A percentile compares a stretch with the other conserved stretches of the same genome.
Evolutionary conservation across 371 early-diverging fungal genomes (phyloP).

Genomic region (Capillidium heterosporum): DNA sequence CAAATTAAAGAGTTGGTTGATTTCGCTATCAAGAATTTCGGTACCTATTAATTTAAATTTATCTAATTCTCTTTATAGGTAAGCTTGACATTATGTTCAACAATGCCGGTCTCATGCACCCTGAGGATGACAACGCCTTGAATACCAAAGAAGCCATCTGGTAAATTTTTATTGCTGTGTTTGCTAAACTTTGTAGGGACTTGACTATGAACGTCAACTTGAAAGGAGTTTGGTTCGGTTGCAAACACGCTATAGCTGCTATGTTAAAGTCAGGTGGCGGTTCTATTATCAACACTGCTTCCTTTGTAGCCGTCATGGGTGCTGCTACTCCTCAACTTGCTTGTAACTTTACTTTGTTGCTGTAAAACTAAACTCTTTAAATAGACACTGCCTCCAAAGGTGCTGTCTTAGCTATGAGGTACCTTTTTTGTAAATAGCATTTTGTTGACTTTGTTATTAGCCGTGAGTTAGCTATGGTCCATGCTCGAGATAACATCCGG

Average conservation of each 20-base stretch:
- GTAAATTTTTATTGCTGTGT: conserved; percentile 16
- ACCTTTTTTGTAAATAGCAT: conserved; percentile 4
- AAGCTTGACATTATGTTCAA: conserved; percentile 54
- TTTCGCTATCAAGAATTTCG: conserved; percentile 40
- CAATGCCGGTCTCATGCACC: conserved; percentile 85
- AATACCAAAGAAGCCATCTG: conserved; percentile 62
- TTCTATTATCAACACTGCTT: conserved; percentile 74
- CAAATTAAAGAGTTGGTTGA: conserved; percentile 53
- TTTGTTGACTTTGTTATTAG: conserved; percentile 11
- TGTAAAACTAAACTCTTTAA: background rate
- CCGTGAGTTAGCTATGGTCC: conserved; percentile 69
- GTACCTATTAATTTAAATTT: conserved; percentile 15
- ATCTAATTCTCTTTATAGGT: background rate
- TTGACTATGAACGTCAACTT: conserved; percentile 67
- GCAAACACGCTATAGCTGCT: conserved; percentile 63
- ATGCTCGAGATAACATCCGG: conserved; percentile 78
- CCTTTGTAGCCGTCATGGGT: conserved; percentile 64
- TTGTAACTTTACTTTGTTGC: conserved; percentile 22
- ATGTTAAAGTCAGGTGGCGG: conserved; percentile 46
- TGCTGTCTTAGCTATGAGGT: conserved; percentile 75
- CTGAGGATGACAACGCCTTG: conserved; percentile 60
- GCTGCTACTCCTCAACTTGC: conserved; percentile 83
- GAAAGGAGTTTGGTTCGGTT: conserved; percentile 86
- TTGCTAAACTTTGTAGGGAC: conserved; percentile 20
- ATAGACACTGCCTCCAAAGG: conserved; percentile 77